Percentiles rank a stretch among this genome's conserved stretches.
phyloP scores from a whole-genome alignment of 495 filamentous ascomycete genomes.

The Penicillium bovifimosum region DNA sequence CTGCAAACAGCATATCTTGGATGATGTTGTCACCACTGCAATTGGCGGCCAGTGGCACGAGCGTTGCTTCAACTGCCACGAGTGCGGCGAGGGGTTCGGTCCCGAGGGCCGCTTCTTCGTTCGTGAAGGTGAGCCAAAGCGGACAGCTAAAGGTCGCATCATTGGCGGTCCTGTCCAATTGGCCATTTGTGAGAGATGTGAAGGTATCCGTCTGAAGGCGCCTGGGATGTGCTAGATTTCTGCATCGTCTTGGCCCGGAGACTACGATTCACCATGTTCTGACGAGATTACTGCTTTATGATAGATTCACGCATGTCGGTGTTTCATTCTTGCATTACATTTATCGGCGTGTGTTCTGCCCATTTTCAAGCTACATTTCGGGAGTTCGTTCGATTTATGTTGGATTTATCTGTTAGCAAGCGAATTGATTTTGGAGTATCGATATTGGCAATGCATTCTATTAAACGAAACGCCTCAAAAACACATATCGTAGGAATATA shows the following conservation, averaged over 20 bases:
- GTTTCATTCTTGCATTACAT: slow-evolving; percentile 6
- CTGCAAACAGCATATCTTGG: slow-evolving; percentile 78
- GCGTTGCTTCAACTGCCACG: slow-evolving; percentile 80
- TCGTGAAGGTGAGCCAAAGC: slow-evolving; percentile 49
- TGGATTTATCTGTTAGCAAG: slow-evolving; percentile 3
- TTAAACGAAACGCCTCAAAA: slow-evolving; percentile 10
- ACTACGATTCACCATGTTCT: slow-evolving; percentile 5
- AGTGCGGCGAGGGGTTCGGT: slow-evolving; percentile 56
- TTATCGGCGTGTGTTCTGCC: slow-evolving; percentile 5
- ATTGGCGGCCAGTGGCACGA: slow-evolving; percentile 93
- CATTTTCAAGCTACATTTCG: background rate
- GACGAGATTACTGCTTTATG: slow-evolving; percentile 22
- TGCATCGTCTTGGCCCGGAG: slow-evolving; percentile 12
- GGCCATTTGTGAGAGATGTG: slow-evolving; percentile 60
- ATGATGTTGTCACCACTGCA: slow-evolving; percentile 79
- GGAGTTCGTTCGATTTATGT: background rate
- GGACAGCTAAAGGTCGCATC: slow-evolving; percentile 44
- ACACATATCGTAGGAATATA: slow-evolving; percentile 11
- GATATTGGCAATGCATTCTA: slow-evolving; percentile 17
- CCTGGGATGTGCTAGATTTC: slow-evolving; percentile 24
- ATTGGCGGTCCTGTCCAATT: slow-evolving; percentile 44
- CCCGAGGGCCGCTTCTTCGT: slow-evolving; percentile 61
- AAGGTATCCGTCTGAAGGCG: slow-evolving; percentile 60
- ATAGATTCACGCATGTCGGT: slow-evolving; percentile 15
- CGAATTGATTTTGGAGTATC: slow-evolving; percentile 7